A percentile compares a stretch with the other conserved stretches of the same genome.
Evolutionary conservation across 495 filamentous ascomycete species (phyloP).

Genomic region (Penicillium robsamsonii): DNA sequence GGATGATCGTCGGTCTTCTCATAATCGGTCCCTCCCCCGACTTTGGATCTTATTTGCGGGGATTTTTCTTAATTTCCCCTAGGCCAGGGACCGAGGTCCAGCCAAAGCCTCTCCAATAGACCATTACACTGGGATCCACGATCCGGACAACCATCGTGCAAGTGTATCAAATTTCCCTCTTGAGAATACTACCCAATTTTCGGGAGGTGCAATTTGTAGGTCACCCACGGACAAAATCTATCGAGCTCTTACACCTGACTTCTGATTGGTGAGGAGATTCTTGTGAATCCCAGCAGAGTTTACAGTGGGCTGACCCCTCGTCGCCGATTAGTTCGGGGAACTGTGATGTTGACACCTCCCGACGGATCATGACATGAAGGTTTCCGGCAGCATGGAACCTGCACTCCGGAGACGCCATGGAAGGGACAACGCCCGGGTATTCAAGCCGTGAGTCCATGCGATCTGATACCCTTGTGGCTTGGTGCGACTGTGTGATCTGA

Average conservation of each 20-base stretch:
- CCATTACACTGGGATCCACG: constrained; percentile 26
- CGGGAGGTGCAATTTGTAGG: constrained; percentile 15
- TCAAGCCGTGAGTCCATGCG: constrained; percentile 30
- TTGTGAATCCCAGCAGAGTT: constrained; percentile 11
- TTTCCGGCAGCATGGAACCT: constrained; percentile 34
- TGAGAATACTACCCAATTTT: constrained; percentile 24
- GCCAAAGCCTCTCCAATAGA: background rate
- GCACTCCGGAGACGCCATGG: constrained; percentile 26
- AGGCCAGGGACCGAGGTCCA: constrained; percentile 26
- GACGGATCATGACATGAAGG: constrained; percentile 26
- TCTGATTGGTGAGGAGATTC: constrained; percentile 12
- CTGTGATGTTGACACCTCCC: constrained; percentile 24
- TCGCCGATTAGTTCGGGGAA: constrained; percentile 16
- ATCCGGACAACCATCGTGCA: constrained; percentile 23
- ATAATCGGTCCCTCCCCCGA: constrained; percentile 7
- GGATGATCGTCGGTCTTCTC: constrained; percentile 16
- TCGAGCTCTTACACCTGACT: background rate
- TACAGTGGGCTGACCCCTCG: constrained; percentile 5
- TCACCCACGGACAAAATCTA: background rate
- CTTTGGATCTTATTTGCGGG: constrained; percentile 11
- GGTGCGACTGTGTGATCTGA: constrained; percentile 7
- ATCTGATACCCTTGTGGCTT: constrained; percentile 17
- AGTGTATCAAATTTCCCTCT: constrained; percentile 7
- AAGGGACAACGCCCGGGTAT: constrained; percentile 23
- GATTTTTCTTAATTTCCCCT: constrained; percentile 5